Evolutionary conservation across 768 basidiomycete genomes (phyloP), one percentile per base, ranked within the genome.

Genomic region (Podaxis carcinomalis): DNA sequence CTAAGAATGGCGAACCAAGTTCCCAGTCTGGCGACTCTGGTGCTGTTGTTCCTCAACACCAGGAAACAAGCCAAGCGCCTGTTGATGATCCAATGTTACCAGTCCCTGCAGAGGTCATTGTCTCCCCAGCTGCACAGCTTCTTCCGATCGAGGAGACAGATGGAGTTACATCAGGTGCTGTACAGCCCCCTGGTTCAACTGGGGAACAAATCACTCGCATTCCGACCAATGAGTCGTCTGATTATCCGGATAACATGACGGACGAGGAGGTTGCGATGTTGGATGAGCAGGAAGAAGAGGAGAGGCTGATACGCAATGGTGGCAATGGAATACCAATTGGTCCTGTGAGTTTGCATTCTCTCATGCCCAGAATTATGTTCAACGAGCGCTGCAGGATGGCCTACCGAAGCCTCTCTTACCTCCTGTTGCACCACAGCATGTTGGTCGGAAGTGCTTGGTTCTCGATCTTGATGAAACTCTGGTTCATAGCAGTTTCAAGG

Each of bases 401-500:
- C 71, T 81, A 42, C 92, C 93, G 6, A 83, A 85, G 64, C 96
- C 96, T 9, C 79, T 99, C 19, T 73, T 99, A 14, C 94, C 93
- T 13, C 92, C 92, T 21, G 78, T 98, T 64, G 78, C 85, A 1
- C 85, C 88, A n/a, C 85, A 90, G 21, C 91, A 96, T 70, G 82
- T 76, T 46, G 96, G 96, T 35, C 79, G 94, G 57, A 99, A 99
- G 76, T 98, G 97, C 67, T 82, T 98, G 19, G 95, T 98, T 40
- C 83, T 99, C 35, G 97, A 99, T 76, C 81, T 99, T 37, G 96
- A 99, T 65, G 96, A 99, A 76, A 99, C 97, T 3, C 80, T 99
- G 21, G 88, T 98, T 23, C 96, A 98, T 75, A 93, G 91, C 69
- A 95, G 92, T 72, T 98, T 99, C 85, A 99, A 98, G 86, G 96